Base-by-base conservation (phyloP, 2,329 filamentous ascomycete species). In the Hymenoscyphus fraxineus region DNA sequence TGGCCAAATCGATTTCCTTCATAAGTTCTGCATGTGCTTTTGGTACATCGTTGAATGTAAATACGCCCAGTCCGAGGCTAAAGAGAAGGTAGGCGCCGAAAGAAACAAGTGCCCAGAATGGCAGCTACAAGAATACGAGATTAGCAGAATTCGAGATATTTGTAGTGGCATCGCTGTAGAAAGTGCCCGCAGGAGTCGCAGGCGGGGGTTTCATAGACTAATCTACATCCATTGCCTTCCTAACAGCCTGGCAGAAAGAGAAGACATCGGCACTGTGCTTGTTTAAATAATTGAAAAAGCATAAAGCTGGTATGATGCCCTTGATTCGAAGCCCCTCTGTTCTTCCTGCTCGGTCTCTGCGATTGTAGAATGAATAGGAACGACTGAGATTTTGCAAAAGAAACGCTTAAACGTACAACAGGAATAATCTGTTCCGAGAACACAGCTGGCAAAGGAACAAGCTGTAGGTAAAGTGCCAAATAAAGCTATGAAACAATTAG, bases 31-130 rank as follows among this genome's bases (percentile, higher is more conserved):
- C 86, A 79, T 98, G 90, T 61, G 95, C 95, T 67, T 92, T 85
- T 62, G 94, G 93, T 59, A 96, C 92, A 78, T 98, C 93, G 82
- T 97, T 95, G 85, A 99, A 99, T 64, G 92, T 97, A 76, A 97
- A 83, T 72, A 99, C 91, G 69, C 95, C 95, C 81, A 88, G 90
- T 73, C 95, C 95, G 67, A 99, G 89, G 73, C 92, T 92, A 81
- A 90, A 92, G 69, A 99, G 89, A 22, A 99, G 88, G 79, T 93
- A 93, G 68, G 93, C 90, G 78, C 93, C 95, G 76, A 98, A 93
- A 27, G 91, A 88, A 70, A 99, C 91, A 72, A 98, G 83, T 58
- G 86, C 87, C 91, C 94, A 99, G 81, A 97, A 91, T 64, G 95
- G 95, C 58, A 98, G 85, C 93, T 97, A 71, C 60, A 59, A 7